These are phyloP conservation scores for Barnettozyma pratensis DNA, from an alignment of 805 yeast species.

Conservation along the genomic window DNA sequence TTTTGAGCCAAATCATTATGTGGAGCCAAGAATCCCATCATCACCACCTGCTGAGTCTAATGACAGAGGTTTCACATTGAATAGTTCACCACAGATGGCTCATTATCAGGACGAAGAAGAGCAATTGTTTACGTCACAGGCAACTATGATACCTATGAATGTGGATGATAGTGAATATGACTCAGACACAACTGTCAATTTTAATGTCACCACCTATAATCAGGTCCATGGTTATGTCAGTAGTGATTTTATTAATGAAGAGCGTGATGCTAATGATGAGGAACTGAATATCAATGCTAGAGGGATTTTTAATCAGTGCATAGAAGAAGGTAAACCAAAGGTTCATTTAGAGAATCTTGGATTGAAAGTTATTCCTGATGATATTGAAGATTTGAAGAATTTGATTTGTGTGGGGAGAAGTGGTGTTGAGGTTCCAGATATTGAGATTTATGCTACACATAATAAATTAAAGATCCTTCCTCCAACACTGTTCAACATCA, in stretches of 20 bases:
- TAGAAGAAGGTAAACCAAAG: slow-evolving; percentile 42
- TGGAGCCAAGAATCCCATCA: slow-evolving; percentile 13
- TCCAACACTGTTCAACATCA: slow-evolving; percentile 45
- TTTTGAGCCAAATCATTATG: slow-evolving; percentile 7
- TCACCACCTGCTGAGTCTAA: slow-evolving; percentile 19
- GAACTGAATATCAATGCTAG: slow-evolving; percentile 28
- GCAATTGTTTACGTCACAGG: slow-evolving; percentile 19
- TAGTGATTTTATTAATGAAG: slow-evolving; percentile 16
- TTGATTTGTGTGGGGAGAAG: slow-evolving; percentile 39
- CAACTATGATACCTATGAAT: slow-evolving; percentile 13
- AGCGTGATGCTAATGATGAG: slow-evolving; percentile 15
- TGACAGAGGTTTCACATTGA: slow-evolving; percentile 1
- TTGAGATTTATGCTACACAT: slow-evolving; percentile 47
- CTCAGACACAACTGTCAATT: slow-evolving; percentile 19
- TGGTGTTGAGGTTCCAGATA: slow-evolving; percentile 30
- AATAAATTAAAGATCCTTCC: slow-evolving; percentile 44
- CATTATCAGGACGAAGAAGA: slow-evolving; percentile 2
- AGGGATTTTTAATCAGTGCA: slow-evolving; percentile 37
- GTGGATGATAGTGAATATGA: slow-evolving; percentile 9
- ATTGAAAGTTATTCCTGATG: slow-evolving; percentile 48
- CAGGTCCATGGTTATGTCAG: slow-evolving; percentile 21
- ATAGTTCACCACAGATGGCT: slow-evolving; percentile 16
- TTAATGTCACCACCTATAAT: slow-evolving; percentile 21
- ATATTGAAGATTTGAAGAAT: slow-evolving; percentile 50
- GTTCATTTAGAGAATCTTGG: slow-evolving; percentile 44